phyloP scores from a whole-genome alignment of 306 rosid species.

The Urtica urens region DNA sequence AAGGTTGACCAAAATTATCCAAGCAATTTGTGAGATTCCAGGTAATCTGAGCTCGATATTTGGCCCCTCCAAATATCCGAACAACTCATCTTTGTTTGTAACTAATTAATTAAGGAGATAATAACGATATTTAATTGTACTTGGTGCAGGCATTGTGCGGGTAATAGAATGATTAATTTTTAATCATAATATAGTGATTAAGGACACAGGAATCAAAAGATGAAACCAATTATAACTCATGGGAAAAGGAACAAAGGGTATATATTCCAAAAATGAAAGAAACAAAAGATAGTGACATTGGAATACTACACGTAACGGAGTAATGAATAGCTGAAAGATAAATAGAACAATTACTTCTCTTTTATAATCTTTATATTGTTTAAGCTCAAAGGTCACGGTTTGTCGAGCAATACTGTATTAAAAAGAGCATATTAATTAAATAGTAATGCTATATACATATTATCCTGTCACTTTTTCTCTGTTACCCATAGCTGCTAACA shows the following conservation, averaged over 20 bases:
- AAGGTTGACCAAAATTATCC: background rate
- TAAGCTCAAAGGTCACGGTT: conserved; percentile 34
- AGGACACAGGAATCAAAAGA: conserved; percentile 9
- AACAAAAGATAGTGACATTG: conserved; percentile 31
- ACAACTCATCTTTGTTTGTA: too few relatives aligned
- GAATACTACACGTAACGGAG: conserved; percentile 11
- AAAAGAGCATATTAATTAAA: conserved; percentile 26
- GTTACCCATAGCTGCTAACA: conserved; percentile 50
- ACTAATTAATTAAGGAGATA: background rate
- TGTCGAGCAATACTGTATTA: conserved; percentile 50
- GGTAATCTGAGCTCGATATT: background rate
- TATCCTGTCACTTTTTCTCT: conserved; percentile 30
- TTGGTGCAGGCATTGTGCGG: background rate
- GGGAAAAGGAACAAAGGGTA: background rate
- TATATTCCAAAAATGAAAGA: conserved; percentile 26
- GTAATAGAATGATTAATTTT: background rate
- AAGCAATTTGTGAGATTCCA: background rate
- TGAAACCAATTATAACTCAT: conserved; percentile 3
- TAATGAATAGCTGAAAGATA: conserved; percentile 10
- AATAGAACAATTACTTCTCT: conserved; percentile 6
- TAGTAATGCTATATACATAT: conserved; percentile 10
- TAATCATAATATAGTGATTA: conserved; percentile 11
- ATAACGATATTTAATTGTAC: background rate
- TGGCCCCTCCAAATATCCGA: background rate
- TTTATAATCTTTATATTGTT: conserved; percentile 25